A percentile compares a stretch with the other conserved stretches of the same genome.
Evolutionary conservation across 2,329 filamentous ascomycete species (phyloP).

Genomic region (Ceratocystis lukuohia): DNA sequence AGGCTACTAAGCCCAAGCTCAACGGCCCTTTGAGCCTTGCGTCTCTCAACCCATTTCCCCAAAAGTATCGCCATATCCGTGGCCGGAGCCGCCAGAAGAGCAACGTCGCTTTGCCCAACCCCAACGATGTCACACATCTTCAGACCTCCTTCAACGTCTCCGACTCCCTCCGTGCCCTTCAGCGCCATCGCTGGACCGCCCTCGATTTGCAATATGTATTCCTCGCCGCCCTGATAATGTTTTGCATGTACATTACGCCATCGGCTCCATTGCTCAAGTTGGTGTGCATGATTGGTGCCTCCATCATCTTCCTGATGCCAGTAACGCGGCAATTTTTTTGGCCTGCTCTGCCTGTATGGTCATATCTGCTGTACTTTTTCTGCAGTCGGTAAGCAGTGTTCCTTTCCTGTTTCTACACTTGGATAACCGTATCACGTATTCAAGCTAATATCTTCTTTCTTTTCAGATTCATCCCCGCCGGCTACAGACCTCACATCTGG

Average conservation of each 20-base stretch:
- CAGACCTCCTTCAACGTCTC: conserved; percentile 71
- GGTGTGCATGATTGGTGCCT: conserved; percentile 51
- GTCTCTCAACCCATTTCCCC: conserved; percentile 32
- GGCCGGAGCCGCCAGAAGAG: conserved; percentile 31
- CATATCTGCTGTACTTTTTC: conserved; percentile 85
- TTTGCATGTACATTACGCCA: conserved; percentile 72
- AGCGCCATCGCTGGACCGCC: conserved; percentile 63
- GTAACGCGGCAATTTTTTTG: conserved; percentile 83
- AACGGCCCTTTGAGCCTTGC: conserved; percentile 32
- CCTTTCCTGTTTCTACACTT: neutral
- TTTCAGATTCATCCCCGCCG: conserved; percentile 68
- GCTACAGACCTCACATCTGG: conserved; percentile 87
- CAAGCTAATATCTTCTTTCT: neutral
- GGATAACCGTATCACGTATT: neutral
- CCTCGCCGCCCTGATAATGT: conserved; percentile 60
- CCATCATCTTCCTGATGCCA: conserved; percentile 63
- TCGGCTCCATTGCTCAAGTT: conserved; percentile 69
- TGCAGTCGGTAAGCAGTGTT: conserved; percentile 62
- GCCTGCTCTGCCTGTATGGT: conserved; percentile 71
- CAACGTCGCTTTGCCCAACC: conserved; percentile 25
- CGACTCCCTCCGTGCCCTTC: conserved; percentile 63
- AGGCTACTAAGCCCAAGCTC: conserved; percentile 30
- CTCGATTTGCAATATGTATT: conserved; percentile 79
- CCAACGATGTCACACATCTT: conserved; percentile 56
- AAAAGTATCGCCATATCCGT: conserved; percentile 30